Evolutionary conservation across 1,284 basidiomycete genomes (phyloP), one percentile per base, ranked within the genome.

Genomic region (Xerocomus cyaneibrunnescens): DNA sequence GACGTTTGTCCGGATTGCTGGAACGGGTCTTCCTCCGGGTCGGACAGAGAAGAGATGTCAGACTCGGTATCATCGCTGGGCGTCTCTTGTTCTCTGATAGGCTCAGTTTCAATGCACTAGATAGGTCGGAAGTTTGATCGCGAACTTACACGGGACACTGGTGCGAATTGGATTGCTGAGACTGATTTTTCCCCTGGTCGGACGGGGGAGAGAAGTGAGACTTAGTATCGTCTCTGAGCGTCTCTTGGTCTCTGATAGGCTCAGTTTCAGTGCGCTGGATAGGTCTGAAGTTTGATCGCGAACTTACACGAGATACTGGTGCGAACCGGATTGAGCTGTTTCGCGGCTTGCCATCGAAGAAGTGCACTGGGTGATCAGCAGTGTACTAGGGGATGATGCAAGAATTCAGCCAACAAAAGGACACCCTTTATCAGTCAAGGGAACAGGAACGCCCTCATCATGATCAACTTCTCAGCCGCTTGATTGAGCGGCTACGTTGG

Each of bases 351-450:
- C n/a, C 48, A 45, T 52, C 14, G 16, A 21, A 31, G 10, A 16
- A 2, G 31, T 22, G 25, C 25, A 36, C 5, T 7, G 22, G 13
- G 10, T 16, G 42, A 51, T 28, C 17, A 23, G 5, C 21, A 25
- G 34, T 16, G 10, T 17, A 21, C 1, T n/a, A 36, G 21, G 17
- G 31, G 30, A 6, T 4, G 5, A 19, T 36, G 34, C 1, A 9
- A n/a, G 19, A 23, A 21, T 3, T 31, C 22, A 1, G n/a, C 3
- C 2, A 5, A 28, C 52, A 16, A 40, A 16, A 40, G 25, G 22
- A 63, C 19, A 38, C n/a, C 47, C 27, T 50, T 56, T 60, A 60
- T 50, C 12, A 49, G 47, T 42, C 41, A 8, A 61, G 58, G 56
- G 31, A 21, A 22, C n/a, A 16, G 8, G 45, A 10, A 2, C 14